These are phyloP conservation scores for Mallotus japonicus DNA, from an alignment of 441 rosid genomes.

Conservation along the genomic window DNA sequence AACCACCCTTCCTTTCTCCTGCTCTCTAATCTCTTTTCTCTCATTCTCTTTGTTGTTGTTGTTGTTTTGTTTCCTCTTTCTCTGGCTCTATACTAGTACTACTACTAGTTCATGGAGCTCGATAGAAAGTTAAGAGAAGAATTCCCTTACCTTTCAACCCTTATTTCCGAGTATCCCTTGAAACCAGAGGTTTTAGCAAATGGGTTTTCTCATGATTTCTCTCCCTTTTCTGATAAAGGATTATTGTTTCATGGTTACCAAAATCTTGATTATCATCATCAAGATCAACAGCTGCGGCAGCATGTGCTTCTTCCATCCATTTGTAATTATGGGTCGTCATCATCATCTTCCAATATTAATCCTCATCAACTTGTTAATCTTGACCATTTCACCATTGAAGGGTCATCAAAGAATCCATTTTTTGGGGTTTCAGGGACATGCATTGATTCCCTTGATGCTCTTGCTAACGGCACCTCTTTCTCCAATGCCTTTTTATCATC, in stretches of 20 bases:
- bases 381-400: slow-evolving; percentile 20
- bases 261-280: slow-evolving; percentile 1
- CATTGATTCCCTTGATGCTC: slow-evolving; percentile 17
- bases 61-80: background rate
- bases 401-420: slow-evolving; percentile 26
- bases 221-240: slow-evolving; percentile 16
- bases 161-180: slow-evolving; percentile 27
- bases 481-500: background rate
- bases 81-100: background rate
- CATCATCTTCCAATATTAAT: background rate
- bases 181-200: slow-evolving; percentile 19
- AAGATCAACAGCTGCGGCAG: background rate
- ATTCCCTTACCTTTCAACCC: slow-evolving; percentile 36
- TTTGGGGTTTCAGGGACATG: slow-evolving; percentile 18
- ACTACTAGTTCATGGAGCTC: slow-evolving; percentile 41
- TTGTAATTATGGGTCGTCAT: background rate
- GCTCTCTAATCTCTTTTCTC: background rate
- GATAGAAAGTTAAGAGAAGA: slow-evolving; percentile 37
- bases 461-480: slow-evolving; percentile 3
- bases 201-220: slow-evolving; percentile 17
- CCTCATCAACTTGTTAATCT: background rate
- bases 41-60: background rate
- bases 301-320: background rate
- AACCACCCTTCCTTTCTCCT: slow-evolving; percentile 34
- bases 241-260: slow-evolving; percentile 17